phyloP scores from a whole-genome alignment of 352 stramenopile genomes.

The Pythium brassicae region DNA sequence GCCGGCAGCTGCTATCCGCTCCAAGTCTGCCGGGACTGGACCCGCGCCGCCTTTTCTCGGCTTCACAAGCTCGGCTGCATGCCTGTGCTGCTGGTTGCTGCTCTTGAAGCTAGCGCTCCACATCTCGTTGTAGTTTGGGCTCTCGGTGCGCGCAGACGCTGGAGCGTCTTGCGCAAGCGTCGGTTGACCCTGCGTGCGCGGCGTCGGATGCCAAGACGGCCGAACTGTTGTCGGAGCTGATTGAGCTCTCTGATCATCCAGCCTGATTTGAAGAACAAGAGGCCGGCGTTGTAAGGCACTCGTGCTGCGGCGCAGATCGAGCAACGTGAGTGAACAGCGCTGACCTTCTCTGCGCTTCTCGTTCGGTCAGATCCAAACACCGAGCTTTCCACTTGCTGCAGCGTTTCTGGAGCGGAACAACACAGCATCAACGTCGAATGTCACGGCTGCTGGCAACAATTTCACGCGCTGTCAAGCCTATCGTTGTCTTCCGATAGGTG shows the following conservation, averaged over 20 bases:
- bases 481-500: not conserved
- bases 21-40: constrained; percentile 7
- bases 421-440: too few species aligned
- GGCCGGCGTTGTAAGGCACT: not conserved
- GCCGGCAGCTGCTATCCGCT: constrained; percentile 24
- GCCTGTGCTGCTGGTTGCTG: constrained; percentile 10
- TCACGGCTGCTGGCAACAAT: too few species aligned
- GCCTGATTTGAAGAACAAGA: not conserved
- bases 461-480: too few species aligned
- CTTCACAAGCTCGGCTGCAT: constrained; percentile 8
- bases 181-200: constrained; percentile 36
- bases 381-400: constrained; percentile 68
- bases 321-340: not conserved
- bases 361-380: constrained; percentile 42
- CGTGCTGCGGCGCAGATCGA: not conserved
- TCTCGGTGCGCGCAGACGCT: constrained; percentile 2
- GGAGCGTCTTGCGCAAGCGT: not conserved
- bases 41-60: constrained; percentile 1
- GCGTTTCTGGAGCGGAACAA: constrained; percentile 36
- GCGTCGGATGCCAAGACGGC: constrained; percentile 22
- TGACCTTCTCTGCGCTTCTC: constrained; percentile 29
- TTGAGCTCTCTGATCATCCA: constrained; percentile 35
- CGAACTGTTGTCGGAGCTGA: constrained; percentile 20
- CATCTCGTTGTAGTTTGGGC: constrained; percentile 55
- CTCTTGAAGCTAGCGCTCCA: constrained; percentile 54